Conservation (phyloP, 1,284 basidiomycete species). For the Cutaneotrichosporon daszewskae region DNA sequence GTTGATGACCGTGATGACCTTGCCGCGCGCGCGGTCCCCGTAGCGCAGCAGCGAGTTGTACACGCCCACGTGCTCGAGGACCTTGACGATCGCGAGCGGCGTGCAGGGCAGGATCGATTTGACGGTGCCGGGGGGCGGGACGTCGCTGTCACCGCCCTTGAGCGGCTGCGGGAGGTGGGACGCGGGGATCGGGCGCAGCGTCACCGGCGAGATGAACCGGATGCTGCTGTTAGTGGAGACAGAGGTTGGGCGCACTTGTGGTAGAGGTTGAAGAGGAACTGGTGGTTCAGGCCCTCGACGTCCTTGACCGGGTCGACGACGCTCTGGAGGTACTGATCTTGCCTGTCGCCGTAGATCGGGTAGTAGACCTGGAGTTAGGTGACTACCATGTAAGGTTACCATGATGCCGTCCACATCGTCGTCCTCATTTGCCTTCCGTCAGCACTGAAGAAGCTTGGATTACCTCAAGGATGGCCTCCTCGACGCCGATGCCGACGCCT, state of each 20-base stretch:
- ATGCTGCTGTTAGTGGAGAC: slow-evolving; percentile 52
- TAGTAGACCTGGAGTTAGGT: slow-evolving; percentile 69
- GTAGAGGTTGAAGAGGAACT: slow-evolving; percentile 93
- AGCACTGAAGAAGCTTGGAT: too few species aligned
- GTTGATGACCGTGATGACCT: slow-evolving; percentile 32
- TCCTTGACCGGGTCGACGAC: slow-evolving; percentile 85
- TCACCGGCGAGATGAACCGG: slow-evolving; percentile 54
- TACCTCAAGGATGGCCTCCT: slow-evolving; percentile 91
- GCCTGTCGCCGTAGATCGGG: slow-evolving; percentile 75
- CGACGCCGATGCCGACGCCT: slow-evolving; percentile 66
- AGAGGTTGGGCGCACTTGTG: slow-evolving; percentile 66
- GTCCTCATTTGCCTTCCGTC: slow-evolving; percentile 91
- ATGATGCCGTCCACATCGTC: slow-evolving; percentile 85
- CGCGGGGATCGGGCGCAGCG: slow-evolving; percentile 42
- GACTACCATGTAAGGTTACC: slow-evolving; percentile 55
- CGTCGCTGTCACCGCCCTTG: slow-evolving; percentile 17
- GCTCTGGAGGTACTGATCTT: slow-evolving; percentile 91
- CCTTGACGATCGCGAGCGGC: slow-evolving; percentile 92
- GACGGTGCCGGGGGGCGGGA: slow-evolving; percentile 56
- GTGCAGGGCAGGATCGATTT: slow-evolving; percentile 87
- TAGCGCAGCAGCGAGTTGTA: slow-evolving; percentile 90
- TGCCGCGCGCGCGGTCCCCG: slow-evolving; percentile 77
- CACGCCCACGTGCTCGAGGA: slow-evolving; percentile 80
- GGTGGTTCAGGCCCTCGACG: slow-evolving; percentile 93
- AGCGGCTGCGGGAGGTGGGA: slow-evolving; percentile 38